Percentiles rank a stretch among this genome's conserved stretches.
These are phyloP conservation scores for Dichotomopilus funicola DNA, from an alignment of 2,329 filamentous ascomycete species.

Conservation along the genomic window DNA sequence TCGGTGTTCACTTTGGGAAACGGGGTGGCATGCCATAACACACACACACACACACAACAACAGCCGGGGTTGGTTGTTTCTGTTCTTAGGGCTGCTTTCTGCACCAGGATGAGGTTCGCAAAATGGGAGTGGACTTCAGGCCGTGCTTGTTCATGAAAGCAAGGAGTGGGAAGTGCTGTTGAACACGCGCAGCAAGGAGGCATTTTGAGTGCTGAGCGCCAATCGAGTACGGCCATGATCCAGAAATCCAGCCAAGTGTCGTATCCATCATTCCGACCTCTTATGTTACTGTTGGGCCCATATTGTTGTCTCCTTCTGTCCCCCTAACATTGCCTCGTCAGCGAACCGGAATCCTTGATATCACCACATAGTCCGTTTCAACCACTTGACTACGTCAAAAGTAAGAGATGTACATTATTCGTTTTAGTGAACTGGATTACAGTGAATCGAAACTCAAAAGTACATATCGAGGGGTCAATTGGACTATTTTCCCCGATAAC, in stretches of 20 bases:
- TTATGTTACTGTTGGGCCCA: not conserved
- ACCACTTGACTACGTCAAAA: too few species aligned
- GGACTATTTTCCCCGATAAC: not conserved
- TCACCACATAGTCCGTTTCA: too few species aligned
- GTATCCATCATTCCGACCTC: not conserved
- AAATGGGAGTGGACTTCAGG: slow-evolving; percentile 34
- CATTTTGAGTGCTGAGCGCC: slow-evolving; percentile 12
- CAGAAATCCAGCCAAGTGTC: slow-evolving; percentile 11
- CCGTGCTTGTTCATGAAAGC: slow-evolving; percentile 11
- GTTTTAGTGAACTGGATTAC: too few species aligned
- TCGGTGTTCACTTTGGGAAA: slow-evolving; percentile 45
- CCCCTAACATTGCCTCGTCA: not conserved
- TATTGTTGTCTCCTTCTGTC: not conserved
- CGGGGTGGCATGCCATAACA: slow-evolving; percentile 39
- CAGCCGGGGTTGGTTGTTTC: slow-evolving; percentile 32
- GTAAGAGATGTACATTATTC: too few species aligned
- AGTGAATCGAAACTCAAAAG: too few species aligned
- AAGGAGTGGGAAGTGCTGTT: slow-evolving; percentile 10
- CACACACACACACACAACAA: slow-evolving; percentile 28
- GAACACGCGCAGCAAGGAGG: slow-evolving; percentile 5
- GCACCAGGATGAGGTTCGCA: slow-evolving; percentile 42
- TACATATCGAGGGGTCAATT: too few species aligned
- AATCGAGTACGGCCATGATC: slow-evolving; percentile 7
- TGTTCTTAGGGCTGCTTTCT: slow-evolving; percentile 39
- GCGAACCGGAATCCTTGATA: too few species aligned